Conservation (phyloP, 2,329 filamentous ascomycete species). For the Fusarium chlamydosporum region DNA sequence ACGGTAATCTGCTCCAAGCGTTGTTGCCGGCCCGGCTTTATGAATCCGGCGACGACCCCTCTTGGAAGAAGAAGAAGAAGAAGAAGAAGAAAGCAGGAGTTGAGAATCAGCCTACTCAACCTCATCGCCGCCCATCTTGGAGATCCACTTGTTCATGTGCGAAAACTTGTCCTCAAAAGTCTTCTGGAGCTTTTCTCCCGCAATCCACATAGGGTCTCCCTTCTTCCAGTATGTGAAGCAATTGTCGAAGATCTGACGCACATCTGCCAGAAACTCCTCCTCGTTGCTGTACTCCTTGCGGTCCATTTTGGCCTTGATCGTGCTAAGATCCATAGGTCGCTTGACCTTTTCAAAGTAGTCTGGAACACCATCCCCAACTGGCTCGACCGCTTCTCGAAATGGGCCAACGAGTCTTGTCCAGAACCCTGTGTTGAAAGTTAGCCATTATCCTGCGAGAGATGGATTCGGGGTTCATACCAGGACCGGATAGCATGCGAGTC, state of each 20-base stretch:
- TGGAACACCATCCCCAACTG: slow-evolving; percentile 68
- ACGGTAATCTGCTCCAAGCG: not conserved
- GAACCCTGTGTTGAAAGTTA: slow-evolving; percentile 63
- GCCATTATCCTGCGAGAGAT: not conserved
- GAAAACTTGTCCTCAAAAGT: slow-evolving; percentile 71
- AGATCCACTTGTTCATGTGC: slow-evolving; percentile 72
- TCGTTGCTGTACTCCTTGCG: slow-evolving; percentile 64
- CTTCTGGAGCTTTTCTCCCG: slow-evolving; percentile 71
- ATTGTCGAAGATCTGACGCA: slow-evolving; percentile 74
- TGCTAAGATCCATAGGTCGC: slow-evolving; percentile 72
- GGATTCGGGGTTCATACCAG: slow-evolving; percentile 59
- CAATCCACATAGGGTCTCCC: slow-evolving; percentile 67
- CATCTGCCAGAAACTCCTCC: slow-evolving; percentile 69
- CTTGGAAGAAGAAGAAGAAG: no score
- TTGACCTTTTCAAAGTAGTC: slow-evolving; percentile 74
- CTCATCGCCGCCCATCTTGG: slow-evolving; percentile 64
- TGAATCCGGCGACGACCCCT: not conserved
- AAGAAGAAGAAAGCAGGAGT: no score
- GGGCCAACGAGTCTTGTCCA: slow-evolving; percentile 76
- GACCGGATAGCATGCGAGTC: slow-evolving; percentile 72
- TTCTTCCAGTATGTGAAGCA: slow-evolving; percentile 75
- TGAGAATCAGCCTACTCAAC: slow-evolving; percentile 44
- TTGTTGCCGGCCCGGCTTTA: not conserved
- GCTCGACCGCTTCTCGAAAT: slow-evolving; percentile 72
- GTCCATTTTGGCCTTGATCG: slow-evolving; percentile 73